A percentile compares a stretch with the other conserved stretches of the same genome.
Conservation (phyloP, 257 asterid genomes). For the Lavandula angustifolia region DNA sequence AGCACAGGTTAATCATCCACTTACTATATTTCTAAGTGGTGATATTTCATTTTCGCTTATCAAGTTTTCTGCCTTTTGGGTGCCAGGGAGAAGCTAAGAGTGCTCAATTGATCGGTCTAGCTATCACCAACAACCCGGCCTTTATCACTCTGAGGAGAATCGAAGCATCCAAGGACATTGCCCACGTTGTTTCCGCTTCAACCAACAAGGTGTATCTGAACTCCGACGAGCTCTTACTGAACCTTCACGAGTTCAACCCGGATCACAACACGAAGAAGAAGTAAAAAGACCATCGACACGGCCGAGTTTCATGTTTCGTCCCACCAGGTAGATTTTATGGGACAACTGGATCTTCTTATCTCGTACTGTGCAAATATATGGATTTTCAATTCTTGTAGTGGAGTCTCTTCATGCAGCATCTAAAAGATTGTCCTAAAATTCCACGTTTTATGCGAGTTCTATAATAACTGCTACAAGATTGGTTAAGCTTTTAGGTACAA, state of each 20-base stretch:
- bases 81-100: constrained; percentile 96
- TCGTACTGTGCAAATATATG: constrained; percentile 3
- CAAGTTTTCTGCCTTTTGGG: neutral
- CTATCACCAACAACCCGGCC: constrained; percentile 85
- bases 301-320: constrained; percentile 8
- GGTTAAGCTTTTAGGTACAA: constrained; percentile 2
- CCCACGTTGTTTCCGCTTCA: constrained; percentile 62
- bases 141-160: constrained; percentile 85
- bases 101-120: constrained; percentile 91
- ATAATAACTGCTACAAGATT: constrained; percentile 21
- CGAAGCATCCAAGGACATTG: constrained; percentile 86
- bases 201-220: constrained; percentile 77
- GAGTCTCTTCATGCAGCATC: neutral
- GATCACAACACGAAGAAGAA: constrained; percentile 35
- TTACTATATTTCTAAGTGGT: neutral
- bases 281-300: constrained; percentile 4
- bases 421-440: neutral
- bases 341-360: constrained; percentile 2
- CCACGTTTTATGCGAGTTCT: neutral
- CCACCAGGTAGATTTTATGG: neutral
- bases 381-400: constrained; percentile 16
- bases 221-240: constrained; percentile 79
- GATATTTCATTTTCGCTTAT: neutral
- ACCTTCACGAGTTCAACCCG: constrained; percentile 63
- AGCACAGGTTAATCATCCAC: constrained; percentile 64